These are phyloP conservation scores for Fusarium pseudograminearum DNA, from an alignment of 2,329 filamentous ascomycete species.

Conservation along the genomic window DNA sequence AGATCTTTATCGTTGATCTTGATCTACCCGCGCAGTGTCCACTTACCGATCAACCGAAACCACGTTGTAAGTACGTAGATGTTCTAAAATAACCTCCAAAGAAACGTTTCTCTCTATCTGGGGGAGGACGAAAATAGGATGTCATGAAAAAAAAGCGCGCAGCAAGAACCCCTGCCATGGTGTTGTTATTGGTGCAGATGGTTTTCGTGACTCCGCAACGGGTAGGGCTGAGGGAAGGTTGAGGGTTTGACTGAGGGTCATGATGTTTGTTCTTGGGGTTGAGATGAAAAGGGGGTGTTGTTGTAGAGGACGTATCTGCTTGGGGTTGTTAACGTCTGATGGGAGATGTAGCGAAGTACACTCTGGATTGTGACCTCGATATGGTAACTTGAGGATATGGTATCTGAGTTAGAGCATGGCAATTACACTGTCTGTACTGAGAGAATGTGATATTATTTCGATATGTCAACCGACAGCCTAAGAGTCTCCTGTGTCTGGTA, in stretches of 20 bases:
- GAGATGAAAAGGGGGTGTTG: slow-evolving; percentile 32
- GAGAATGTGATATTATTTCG: background rate
- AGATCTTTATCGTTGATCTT: slow-evolving; percentile 31
- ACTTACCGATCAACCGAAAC: slow-evolving; percentile 41
- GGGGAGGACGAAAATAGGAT: slow-evolving; percentile 26
- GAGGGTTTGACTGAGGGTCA: slow-evolving; percentile 37
- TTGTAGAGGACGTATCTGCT: slow-evolving; percentile 22
- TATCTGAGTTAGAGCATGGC: background rate
- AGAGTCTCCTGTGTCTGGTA: background rate
- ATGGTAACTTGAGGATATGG: background rate
- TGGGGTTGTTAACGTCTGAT: background rate
- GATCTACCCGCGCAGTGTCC: slow-evolving; percentile 37
- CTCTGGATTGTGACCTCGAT: background rate
- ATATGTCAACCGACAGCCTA: too few relatives aligned
- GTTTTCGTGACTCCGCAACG: slow-evolving; percentile 38
- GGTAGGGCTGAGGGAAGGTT: slow-evolving; percentile 41
- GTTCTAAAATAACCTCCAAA: slow-evolving; percentile 13
- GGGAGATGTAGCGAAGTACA: background rate
- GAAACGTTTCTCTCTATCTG: slow-evolving; percentile 11
- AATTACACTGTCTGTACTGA: background rate
- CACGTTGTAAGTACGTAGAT: slow-evolving; percentile 21
- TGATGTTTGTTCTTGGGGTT: slow-evolving; percentile 38
- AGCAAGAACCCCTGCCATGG: slow-evolving; percentile 33
- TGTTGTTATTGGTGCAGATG: slow-evolving; percentile 36
- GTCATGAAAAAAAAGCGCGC: slow-evolving; percentile 15